Evolutionary conservation across 1,139 yeast genomes (phyloP), one percentile per base, ranked within the genome.

Genomic region (Yamadazyma pseudoaaseri): DNA sequence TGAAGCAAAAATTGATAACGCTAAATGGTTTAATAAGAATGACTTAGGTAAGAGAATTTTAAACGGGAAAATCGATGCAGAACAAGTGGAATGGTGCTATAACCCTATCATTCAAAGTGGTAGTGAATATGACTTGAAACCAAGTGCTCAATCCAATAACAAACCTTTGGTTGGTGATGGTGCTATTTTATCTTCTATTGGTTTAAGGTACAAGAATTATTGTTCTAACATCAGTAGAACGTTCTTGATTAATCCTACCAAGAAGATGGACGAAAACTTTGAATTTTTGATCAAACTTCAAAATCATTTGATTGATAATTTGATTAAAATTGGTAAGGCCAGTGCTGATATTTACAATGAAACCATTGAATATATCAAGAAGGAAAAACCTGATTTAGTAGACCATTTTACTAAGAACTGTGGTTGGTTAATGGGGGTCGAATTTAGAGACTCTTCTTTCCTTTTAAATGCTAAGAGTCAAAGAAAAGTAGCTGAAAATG

Each of bases 31-130:
- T 58, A 61, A 73, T 46, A 84, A 82, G 49, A 58, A 78, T 7
- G 73, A 80, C 7, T 54, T 76, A 29, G 90, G 84, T 43, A 71
- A 80, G 45, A 75, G 73, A 38, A 54, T 75, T 20, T 56, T 65
- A 41, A 70, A 63, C 26, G 65, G 62, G 23, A 47, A 54, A 36
- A 52, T 87, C 47, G 96, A 87, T 51, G 70, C 84, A 3, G 81
- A 79, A 42, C 78, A 80, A 43, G 64, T 92, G 23, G 97, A 92
- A 58, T 92, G 97, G 97, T 86, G 96, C 49, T 89, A 87, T 58
- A 79, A 89, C 30, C 97, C 98, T 20, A 85, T 87, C 37, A 74
- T 92, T 39, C 96, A 90, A 61, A 83, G 95, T 48, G 95, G 95
- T 34, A 89, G 87, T 28, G 79, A 80, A 35, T 90, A 81, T 54